Conservation (phyloP, 495 filamentous ascomycete genomes). For the Diplogelasinospora grovesii region DNA sequence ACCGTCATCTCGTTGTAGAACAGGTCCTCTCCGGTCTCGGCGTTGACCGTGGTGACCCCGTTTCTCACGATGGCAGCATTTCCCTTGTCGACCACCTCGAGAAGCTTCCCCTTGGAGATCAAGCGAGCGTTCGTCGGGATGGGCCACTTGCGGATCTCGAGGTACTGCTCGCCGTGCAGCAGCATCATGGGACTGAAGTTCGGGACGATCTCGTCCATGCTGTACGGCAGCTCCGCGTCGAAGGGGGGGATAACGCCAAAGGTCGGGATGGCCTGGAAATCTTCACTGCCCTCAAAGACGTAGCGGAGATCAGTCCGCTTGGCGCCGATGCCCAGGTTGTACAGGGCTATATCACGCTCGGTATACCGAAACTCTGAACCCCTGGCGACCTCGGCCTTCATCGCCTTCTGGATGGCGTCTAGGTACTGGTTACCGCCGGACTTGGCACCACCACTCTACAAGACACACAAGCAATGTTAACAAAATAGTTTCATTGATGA, state of each 20-base stretch:
- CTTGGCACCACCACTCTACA: constrained; percentile 26
- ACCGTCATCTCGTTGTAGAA: constrained; percentile 95
- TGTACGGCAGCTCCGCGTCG: constrained; percentile 74
- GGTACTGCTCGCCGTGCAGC: constrained; percentile 97
- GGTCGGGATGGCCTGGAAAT: constrained; percentile 89
- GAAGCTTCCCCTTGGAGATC: constrained; percentile 73
- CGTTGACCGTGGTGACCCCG: constrained; percentile 68
- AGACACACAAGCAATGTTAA: constrained; percentile 25
- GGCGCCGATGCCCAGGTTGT: constrained; percentile 92
- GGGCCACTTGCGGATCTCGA: constrained; percentile 89
- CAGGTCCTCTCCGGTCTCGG: constrained; percentile 79
- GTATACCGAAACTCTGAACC: constrained; percentile 77
- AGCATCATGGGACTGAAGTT: constrained; percentile 99
- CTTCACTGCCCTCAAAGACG: constrained; percentile 81
- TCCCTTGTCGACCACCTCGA: constrained; percentile 96
- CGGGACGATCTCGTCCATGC: constrained; percentile 74
- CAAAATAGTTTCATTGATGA: constrained; percentile 21
- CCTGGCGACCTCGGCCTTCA: constrained; percentile 58
- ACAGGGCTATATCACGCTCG: constrained; percentile 85
- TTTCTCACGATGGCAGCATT: constrained; percentile 78
- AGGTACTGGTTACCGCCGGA: constrained; percentile 44
- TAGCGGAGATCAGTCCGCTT: constrained; percentile 84
- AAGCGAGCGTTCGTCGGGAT: constrained; percentile 83
- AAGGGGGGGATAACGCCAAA: constrained; percentile 94
- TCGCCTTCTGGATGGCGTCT: constrained; percentile 68